A percentile compares a stretch with the other conserved stretches of the same genome.
phyloP scores from a whole-genome alignment of 2,329 filamentous ascomycete genomes.

The Exophiala xenobiotica region DNA sequence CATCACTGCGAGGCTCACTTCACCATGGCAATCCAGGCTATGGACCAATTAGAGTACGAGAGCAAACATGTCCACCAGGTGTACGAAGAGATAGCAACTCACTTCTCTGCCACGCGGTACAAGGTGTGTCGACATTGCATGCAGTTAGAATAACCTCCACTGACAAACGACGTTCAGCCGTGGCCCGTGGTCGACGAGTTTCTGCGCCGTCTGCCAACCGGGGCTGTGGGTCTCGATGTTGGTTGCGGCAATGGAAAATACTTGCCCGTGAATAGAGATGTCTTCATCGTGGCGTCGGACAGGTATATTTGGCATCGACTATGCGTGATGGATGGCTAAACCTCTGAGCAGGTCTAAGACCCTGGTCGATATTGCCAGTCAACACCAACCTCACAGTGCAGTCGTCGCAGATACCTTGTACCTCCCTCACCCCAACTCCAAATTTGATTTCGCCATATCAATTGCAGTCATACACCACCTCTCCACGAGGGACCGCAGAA shows the following conservation, averaged over 20 bases:
- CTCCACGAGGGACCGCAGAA: slow-evolving; percentile 70
- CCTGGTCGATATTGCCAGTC: slow-evolving; percentile 57
- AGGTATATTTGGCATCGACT: slow-evolving; percentile 56
- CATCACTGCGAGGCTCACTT: neutral
- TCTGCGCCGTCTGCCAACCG: slow-evolving; percentile 62
- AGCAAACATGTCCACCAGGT: slow-evolving; percentile 83
- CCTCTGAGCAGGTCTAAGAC: slow-evolving; percentile 53
- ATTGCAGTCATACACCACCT: slow-evolving; percentile 95
- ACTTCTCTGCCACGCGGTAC: slow-evolving; percentile 56
- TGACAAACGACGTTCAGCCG: too few species aligned
- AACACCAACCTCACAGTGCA: slow-evolving; percentile 63
- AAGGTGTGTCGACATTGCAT: too few species aligned
- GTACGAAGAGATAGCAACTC: slow-evolving; percentile 62
- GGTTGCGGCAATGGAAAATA: slow-evolving; percentile 99
- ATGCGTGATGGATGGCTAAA: slow-evolving; percentile 15
- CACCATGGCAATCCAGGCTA: slow-evolving; percentile 7
- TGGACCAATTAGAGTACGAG: slow-evolving; percentile 62
- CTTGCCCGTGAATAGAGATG: slow-evolving; percentile 69
- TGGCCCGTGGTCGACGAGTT: slow-evolving; percentile 91
- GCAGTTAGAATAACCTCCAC: neutral
- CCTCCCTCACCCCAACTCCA: slow-evolving; percentile 68
- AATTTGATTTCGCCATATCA: slow-evolving; percentile 85
- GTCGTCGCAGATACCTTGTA: slow-evolving; percentile 78
- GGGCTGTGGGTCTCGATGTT: slow-evolving; percentile 81
- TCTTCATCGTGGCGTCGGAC: slow-evolving; percentile 84